These are phyloP conservation scores for Euclidium syriacum DNA, from an alignment of 345 rosid genomes.

Conservation along the genomic window DNA sequence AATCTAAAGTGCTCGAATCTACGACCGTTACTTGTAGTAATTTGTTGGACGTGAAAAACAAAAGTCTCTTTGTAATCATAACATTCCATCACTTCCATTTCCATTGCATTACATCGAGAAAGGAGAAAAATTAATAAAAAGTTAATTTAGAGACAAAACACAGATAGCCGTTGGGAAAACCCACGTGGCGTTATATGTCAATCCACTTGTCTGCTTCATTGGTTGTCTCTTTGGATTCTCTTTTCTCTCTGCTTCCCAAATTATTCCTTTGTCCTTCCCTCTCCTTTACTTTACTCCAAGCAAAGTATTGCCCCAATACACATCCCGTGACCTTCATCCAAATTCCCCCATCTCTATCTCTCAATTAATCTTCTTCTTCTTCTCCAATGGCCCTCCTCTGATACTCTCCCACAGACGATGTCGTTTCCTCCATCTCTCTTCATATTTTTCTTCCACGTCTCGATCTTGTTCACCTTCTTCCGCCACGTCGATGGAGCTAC, in stretches of 20 bases:
- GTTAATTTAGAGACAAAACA: conserved; percentile 14
- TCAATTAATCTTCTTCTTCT: background rate
- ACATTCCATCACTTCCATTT: background rate
- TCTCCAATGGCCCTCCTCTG: conserved; percentile 13
- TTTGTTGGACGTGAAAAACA: background rate
- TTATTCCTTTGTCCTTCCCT: conserved; percentile 35
- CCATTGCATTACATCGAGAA: no score
- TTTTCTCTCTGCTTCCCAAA: conserved; percentile 10
- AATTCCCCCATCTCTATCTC: conserved; percentile 2
- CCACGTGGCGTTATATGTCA: conserved; percentile 20
- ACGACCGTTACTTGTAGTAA: conserved; percentile 22
- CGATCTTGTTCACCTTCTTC: background rate
- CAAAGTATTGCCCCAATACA: conserved; percentile 32
- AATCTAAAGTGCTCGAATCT: no score
- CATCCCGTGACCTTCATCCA: conserved; percentile 32
- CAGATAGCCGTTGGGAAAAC: conserved; percentile 19
- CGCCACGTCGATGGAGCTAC: conserved; percentile 16
- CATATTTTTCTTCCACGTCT: conserved; percentile 19
- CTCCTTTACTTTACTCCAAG: conserved; percentile 25
- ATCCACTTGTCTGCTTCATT: conserved; percentile 24
- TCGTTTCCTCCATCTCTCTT: conserved; percentile 3
- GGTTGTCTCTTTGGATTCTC: conserved; percentile 34
- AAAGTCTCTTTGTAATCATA: conserved; percentile 2
- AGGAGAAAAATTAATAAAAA: no score
- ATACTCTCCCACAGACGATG: background rate